A percentile compares a stretch with the other conserved stretches of the same genome.
phyloP scores from a whole-genome alignment of 352 stramenopile species.

The Globisporangium nagaii region DNA sequence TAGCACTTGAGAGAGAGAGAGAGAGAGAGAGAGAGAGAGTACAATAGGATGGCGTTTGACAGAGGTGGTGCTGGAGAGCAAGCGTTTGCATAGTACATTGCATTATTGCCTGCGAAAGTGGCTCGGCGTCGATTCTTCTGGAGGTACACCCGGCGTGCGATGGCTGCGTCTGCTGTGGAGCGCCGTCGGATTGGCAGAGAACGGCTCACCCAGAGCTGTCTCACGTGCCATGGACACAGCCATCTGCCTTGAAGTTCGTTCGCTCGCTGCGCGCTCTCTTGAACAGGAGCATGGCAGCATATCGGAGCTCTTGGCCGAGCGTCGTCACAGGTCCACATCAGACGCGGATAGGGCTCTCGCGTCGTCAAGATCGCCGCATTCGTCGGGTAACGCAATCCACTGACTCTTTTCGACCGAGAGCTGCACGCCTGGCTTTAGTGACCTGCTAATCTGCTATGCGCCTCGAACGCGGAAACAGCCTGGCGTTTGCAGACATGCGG shows the following conservation, averaged over 20 bases:
- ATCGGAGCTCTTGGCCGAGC: conserved; percentile 1
- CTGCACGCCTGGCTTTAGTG: neutral
- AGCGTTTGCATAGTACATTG: too few species aligned
- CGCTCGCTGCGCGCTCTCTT: neutral
- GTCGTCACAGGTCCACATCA: neutral
- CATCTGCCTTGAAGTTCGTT: conserved; percentile 3
- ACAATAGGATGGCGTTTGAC: too few species aligned
- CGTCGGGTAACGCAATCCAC: conserved; percentile 34
- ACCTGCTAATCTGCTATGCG: neutral
- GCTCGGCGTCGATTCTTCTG: too few species aligned
- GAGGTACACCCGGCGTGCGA: too few species aligned
- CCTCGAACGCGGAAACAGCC: too few species aligned
- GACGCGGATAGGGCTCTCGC: neutral
- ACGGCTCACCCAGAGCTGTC: neutral
- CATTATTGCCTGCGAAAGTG: too few species aligned
- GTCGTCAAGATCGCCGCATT: conserved; percentile 12
- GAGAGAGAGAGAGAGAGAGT: too few species aligned
- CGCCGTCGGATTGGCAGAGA: too few species aligned
- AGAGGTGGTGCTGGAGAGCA: too few species aligned
- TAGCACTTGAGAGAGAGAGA: too few species aligned
- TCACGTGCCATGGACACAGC: neutral
- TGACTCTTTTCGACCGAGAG: conserved; percentile 4
- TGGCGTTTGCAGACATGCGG: too few species aligned
- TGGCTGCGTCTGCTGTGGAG: neutral
- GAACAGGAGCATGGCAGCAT: neutral